Base-by-base conservation (phyloP, 1,284 basidiomycete genomes). In the Coniferiporia weirii region DNA sequence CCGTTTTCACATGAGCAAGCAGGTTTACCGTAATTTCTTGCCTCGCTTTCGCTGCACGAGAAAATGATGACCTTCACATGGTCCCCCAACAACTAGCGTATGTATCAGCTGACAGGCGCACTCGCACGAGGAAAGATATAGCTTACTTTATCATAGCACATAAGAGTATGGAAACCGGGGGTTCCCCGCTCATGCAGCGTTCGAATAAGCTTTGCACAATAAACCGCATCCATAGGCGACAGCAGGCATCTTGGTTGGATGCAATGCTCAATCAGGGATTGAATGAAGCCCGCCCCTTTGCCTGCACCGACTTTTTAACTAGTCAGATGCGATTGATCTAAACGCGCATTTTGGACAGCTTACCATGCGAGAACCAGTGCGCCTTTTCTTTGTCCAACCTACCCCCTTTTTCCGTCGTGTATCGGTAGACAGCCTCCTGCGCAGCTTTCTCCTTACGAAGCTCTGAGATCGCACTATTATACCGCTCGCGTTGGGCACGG, bases 151-250 rank as follows among this genome's bases (percentile, higher is more conserved):
- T 97, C 88, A 70, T 96, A 98, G 53, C 88, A 86, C 67, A 84
- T 83, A 9, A 97, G 72, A 0, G 94, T 95, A 35, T 89, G 86
- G 70, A 98, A 98, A 4, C 89, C 88, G 10, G 86, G 83, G 0
- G 95, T 93, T 12, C 93, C 94, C 66, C 91, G 83, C 19, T 83
- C 80, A 67, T 99, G 96, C 54, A 97, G 78, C 6, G 89, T 79
- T 66, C 91, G 90, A 69, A 99, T 88, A 68, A 99, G 91, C 65
- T 93, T 89, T 7, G 93, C 90, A 61, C 95, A 93, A 65, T 89
- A 99, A 57, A 96, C 89, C 9, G 97, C 97, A 71, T 99, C 97
- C 81, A 95, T 93, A 0, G 95, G 94, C 0, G 95, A 96, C 13
- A 98, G 76, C 43, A 97, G 78, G 61, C 91, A 92, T 34, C 97